A percentile compares a stretch with the other conserved stretches of the same genome.
Conservation (phyloP, 331 rosid species). For the Telfairia occidentalis region DNA sequence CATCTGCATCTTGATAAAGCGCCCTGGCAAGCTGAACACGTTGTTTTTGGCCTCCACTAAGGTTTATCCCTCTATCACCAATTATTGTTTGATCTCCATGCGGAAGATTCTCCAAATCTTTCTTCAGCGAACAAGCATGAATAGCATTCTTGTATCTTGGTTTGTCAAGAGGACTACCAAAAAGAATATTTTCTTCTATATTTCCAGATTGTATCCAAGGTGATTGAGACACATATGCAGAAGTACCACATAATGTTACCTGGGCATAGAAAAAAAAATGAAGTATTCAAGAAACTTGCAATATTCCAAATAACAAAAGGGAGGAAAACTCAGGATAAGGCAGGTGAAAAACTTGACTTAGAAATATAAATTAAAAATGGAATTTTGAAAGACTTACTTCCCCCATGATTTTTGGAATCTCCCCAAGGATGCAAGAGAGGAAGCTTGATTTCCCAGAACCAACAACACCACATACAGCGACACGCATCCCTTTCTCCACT, state of each 20-base stretch:
- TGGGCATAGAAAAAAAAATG: slow-evolving; percentile 26
- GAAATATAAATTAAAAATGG: background rate
- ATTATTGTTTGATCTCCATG: slow-evolving; percentile 92
- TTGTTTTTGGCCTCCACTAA: slow-evolving; percentile 98
- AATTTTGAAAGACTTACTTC: slow-evolving; percentile 57
- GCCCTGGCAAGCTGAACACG: slow-evolving; percentile 98
- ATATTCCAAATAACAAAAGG: background rate
- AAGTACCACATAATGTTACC: slow-evolving; percentile 80
- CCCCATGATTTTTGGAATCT: slow-evolving; percentile 81
- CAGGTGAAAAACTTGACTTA: slow-evolving; percentile 6
- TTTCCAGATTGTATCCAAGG: slow-evolving; percentile 97
- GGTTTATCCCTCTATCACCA: slow-evolving; percentile 93
- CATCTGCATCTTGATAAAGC: slow-evolving; percentile 92
- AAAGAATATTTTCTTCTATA: slow-evolving; percentile 87
- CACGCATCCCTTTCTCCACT: slow-evolving; percentile 82
- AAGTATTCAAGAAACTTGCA: background rate
- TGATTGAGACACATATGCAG: slow-evolving; percentile 88
- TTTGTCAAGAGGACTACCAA: slow-evolving; percentile 80
- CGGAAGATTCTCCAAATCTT: slow-evolving; percentile 77
- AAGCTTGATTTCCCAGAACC: slow-evolving; percentile 96
- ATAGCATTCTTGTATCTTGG: slow-evolving; percentile 83
- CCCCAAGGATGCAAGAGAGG: slow-evolving; percentile 93
- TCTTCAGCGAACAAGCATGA: slow-evolving; percentile 81
- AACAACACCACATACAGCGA: slow-evolving; percentile 93
- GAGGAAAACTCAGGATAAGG: background rate